These are phyloP conservation scores for Carex kokanica DNA, from an alignment of 176 grass and related monocot genomes.

Conservation along the genomic window DNA sequence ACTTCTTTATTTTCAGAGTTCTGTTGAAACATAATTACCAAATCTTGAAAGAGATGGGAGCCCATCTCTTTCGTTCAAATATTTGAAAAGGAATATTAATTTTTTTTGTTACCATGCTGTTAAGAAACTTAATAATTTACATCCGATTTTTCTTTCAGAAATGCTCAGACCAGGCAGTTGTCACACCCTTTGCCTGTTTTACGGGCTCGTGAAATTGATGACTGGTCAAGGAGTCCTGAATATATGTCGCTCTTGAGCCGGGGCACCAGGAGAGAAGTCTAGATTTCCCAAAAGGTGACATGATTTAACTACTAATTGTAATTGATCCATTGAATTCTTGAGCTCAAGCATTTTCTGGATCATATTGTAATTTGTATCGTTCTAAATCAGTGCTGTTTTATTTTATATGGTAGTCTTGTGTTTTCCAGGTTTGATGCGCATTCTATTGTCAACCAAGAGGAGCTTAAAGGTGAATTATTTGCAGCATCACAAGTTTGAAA, in stretches of 20 bases:
- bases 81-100: not conserved
- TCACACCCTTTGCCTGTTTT: conserved; percentile 87
- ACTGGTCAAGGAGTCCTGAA: conserved; percentile 78
- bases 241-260: conserved; percentile 40
- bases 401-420: not conserved
- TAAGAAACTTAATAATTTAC: not conserved
- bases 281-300: not conserved
- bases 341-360: not conserved
- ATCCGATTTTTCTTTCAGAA: conserved; percentile 33
- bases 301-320: not conserved
- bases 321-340: not conserved
- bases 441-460: not conserved
- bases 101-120: not conserved
- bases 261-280: conserved; percentile 22
- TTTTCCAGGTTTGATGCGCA: not conserved
- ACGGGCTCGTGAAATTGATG: conserved; percentile 72
- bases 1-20: not conserved
- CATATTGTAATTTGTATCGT: not conserved
- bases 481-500: not conserved
- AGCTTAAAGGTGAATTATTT: conserved; percentile 7
- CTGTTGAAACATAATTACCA: not conserved
- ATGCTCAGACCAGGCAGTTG: conserved; percentile 79
- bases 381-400: not conserved
- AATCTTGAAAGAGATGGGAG: not conserved
- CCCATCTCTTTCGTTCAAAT: not conserved